Base-by-base conservation (phyloP, 2,329 filamentous ascomycete species). In the Beauveria sp. region DNA sequence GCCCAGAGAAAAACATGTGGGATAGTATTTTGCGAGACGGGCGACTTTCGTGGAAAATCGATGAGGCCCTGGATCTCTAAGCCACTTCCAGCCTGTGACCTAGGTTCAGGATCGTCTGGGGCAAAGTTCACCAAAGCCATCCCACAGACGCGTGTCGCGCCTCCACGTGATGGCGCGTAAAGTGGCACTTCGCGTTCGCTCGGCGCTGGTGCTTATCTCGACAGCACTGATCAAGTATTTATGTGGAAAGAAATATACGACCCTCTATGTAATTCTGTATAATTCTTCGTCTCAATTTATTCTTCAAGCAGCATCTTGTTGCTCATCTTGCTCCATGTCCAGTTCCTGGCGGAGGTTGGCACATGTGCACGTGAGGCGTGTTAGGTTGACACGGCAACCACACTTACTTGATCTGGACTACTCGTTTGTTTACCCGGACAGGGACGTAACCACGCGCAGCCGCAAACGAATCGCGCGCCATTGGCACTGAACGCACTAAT, bases 131-230 rank as follows among this genome's bases (percentile, higher is more conserved):
- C 42, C 45, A 52, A 50, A 28, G 48, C 40, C 28, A 52, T 8
- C 40, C 57, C 40, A 53, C 59, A 52, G 68, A 70, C 70, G 69
- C 73, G 73, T 66, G 56, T 63, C 73, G 67, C 72, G 69, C 10
- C 5, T 2, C 66, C 74, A 76, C 74, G 74, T 76, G 74, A 66
- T 14, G 14, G 20, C 14, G 18, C 69, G 73, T 75, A 71, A 68
- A 75, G 68, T 43, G 57, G 66, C 38, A 14, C 3, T 16, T 43
- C 56, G 46, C 38, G 56, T 59, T 43, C 43, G 46, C 16, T 24
- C 3, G 10, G 2, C 14, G 4, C 22, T 22, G 26, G 6, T 16
- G 24, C 26, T 6, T 20, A 9, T 22, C 22, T 18, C 12, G 28
- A 51, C 46, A 8, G 16, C 24, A 31, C 3, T 9, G 20, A 9